These are phyloP conservation scores for Sequoiadendron giganteum DNA, from an alignment of 75 land plant species.

Conservation along the genomic window DNA sequence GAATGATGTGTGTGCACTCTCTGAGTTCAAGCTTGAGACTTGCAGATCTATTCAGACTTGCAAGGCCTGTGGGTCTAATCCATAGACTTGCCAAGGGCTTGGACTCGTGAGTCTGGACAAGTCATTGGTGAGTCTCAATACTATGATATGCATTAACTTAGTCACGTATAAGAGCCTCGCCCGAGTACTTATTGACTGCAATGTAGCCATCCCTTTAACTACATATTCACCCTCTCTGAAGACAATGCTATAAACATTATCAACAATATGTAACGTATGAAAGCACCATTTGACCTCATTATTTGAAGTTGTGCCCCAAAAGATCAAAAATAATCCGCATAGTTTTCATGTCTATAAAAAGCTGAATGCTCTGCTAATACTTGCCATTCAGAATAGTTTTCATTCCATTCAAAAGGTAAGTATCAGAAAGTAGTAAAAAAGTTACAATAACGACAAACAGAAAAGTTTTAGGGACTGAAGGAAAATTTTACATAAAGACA, in stretches of 20 bases:
- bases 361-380: not conserved
- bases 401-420: not conserved
- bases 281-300: not conserved
- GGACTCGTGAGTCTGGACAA: no score
- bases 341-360: not conserved
- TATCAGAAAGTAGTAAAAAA: not conserved
- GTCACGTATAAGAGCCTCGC: not conserved
- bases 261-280: not conserved
- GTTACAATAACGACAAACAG: not conserved
- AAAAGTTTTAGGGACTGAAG: not conserved
- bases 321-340: not conserved
- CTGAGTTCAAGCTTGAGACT: no score
- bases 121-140: no score
- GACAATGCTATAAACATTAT: not conserved
- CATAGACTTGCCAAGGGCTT: no score
- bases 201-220: not conserved
- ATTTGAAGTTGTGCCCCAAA: not conserved
- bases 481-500: not conserved
- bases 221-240: not conserved
- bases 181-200: not conserved
- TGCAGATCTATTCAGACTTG: no score
- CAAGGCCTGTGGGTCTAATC: no score
- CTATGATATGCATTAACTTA: not conserved
- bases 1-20: no score
- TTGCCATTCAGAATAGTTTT: not conserved